Evolutionary conservation across 2,329 filamentous ascomycete genomes (phyloP).

Genomic region (Cercospora sp.): DNA sequence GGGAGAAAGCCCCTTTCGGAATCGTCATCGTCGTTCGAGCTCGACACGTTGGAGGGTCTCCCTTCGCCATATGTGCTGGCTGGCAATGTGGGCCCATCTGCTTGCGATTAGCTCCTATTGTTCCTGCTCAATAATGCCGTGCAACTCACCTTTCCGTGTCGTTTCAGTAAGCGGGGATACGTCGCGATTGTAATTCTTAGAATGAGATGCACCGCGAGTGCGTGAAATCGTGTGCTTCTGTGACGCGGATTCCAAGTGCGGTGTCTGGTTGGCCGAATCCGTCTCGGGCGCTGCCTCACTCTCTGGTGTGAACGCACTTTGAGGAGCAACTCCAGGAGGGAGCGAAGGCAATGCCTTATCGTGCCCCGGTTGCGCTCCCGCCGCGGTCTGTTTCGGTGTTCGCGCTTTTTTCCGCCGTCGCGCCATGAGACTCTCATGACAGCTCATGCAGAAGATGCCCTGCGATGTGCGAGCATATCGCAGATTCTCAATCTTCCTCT

Average conservation of each 20-base stretch:
- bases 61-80: slow-evolving; percentile 76
- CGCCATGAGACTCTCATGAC: slow-evolving; percentile 95
- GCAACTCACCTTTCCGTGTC: slow-evolving; percentile 36
- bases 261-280: slow-evolving; percentile 66
- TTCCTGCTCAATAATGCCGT: not conserved
- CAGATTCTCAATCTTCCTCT: slow-evolving; percentile 96
- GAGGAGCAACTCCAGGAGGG: slow-evolving; percentile 70
- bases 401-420: slow-evolving; percentile 84
- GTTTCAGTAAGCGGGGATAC: slow-evolving; percentile 41
- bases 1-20: slow-evolving; percentile 49
- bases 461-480: slow-evolving; percentile 96
- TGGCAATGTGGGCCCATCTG: slow-evolving; percentile 68
- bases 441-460: slow-evolving; percentile 99
- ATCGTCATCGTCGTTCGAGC: slow-evolving; percentile 60
- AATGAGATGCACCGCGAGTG: slow-evolving; percentile 30
- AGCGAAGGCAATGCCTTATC: slow-evolving; percentile 93
- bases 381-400: slow-evolving; percentile 50
- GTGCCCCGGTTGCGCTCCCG: slow-evolving; percentile 44
- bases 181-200: slow-evolving; percentile 34
- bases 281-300: slow-evolving; percentile 58
- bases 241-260: slow-evolving; percentile 60
- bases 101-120: slow-evolving; percentile 18
- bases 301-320: slow-evolving; percentile 60
- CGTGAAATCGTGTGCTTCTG: slow-evolving; percentile 29
- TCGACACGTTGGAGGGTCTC: slow-evolving; percentile 68